Conservation (phyloP, 2,329 filamentous ascomycete genomes). For the Stemphylium vesicarium region DNA sequence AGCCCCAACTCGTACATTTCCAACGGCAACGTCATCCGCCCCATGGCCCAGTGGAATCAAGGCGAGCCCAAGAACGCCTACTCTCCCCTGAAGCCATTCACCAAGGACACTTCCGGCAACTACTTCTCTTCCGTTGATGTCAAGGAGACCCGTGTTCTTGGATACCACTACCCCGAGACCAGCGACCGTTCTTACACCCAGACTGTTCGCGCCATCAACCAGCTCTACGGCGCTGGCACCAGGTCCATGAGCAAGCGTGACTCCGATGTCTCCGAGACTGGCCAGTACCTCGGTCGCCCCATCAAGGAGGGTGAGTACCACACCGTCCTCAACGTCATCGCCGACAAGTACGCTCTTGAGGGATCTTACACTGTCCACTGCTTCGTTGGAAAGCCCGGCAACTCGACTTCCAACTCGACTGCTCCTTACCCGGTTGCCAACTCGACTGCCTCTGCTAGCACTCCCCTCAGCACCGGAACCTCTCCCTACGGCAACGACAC, state of each 20-base stretch:
- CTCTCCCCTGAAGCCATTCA: slow-evolving; percentile 54
- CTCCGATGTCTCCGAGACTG: slow-evolving; percentile 12
- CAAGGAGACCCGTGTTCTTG: slow-evolving; percentile 50
- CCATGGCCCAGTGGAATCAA: slow-evolving; percentile 52
- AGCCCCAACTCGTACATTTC: slow-evolving; percentile 72
- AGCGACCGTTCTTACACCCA: slow-evolving; percentile 26
- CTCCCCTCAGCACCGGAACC: slow-evolving; percentile 3
- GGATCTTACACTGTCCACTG: slow-evolving; percentile 48
- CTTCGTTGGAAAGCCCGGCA: slow-evolving; percentile 42
- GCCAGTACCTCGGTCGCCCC: slow-evolving; percentile 41
- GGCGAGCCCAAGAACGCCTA: slow-evolving; percentile 57
- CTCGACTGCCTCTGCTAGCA: slow-evolving; percentile 20
- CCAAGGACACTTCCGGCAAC: slow-evolving; percentile 45
- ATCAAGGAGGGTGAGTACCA: slow-evolving; percentile 46
- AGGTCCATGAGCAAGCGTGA: slow-evolving; percentile 39
- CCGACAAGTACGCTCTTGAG: slow-evolving; percentile 43
- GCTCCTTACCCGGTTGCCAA: slow-evolving; percentile 24
- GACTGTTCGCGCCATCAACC: slow-evolving; percentile 36
- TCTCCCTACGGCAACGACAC: slow-evolving; percentile 27
- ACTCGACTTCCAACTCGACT: slow-evolving; percentile 33
- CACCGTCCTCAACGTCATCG: slow-evolving; percentile 41
- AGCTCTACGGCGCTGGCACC: slow-evolving; percentile 50
- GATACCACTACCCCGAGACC: slow-evolving; percentile 49
- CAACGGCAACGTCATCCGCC: slow-evolving; percentile 48
- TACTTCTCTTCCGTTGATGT: slow-evolving; percentile 54